Evolutionary conservation across 257 asterid genomes (phyloP).

Genomic region (Asclepias syriaca): DNA sequence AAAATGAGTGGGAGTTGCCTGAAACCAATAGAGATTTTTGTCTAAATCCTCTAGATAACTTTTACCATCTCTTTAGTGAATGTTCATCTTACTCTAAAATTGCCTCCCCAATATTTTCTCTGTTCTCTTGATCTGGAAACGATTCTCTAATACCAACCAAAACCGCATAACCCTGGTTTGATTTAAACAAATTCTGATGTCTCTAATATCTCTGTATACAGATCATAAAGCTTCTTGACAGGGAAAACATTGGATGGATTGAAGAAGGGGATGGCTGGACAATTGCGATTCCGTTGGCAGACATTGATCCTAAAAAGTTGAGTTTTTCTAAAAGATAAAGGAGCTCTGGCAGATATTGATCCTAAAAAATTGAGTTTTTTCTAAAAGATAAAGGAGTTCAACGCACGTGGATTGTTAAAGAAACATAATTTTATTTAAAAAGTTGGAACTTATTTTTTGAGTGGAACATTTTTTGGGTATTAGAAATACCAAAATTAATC

Average conservation of each 20-base stretch:
- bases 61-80: not conserved
- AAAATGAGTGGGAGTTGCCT: not conserved
- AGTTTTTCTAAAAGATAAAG: constrained; percentile 36
- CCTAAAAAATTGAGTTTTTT: no score
- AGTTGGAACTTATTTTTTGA: no score
- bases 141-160: not conserved
- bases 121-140: not conserved
- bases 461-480: not conserved
- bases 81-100: not conserved
- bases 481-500: not conserved
- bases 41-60: not conserved
- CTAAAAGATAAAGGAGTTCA: no score
- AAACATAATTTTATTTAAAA: no score
- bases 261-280: constrained; percentile 67
- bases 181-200: not conserved
- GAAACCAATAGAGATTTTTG: not conserved
- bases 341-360: no score
- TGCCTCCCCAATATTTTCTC: not conserved
- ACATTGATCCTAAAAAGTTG: constrained; percentile 48
- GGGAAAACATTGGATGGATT: constrained; percentile 58
- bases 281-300: constrained; percentile 32
- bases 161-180: not conserved
- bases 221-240: constrained; percentile 59
- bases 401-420: not conserved
- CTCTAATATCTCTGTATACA: constrained; percentile 22